phyloP scores from a whole-genome alignment of 2,329 filamentous ascomycete genomes.

The Talaromyces pinophilus region DNA sequence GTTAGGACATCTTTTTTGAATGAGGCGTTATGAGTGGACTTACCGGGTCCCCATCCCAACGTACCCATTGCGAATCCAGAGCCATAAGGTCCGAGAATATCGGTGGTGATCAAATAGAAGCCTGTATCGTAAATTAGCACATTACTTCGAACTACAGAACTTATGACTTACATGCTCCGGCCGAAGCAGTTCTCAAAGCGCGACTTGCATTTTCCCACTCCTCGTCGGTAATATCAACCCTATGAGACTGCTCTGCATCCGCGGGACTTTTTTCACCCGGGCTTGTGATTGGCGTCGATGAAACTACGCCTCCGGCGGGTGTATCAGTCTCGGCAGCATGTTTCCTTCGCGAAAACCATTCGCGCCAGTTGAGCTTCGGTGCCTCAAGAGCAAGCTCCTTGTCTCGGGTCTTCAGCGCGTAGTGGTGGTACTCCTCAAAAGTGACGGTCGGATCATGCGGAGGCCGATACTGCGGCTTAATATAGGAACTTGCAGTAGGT shows the following conservation, averaged over 20 bases:
- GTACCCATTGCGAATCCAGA: constrained; percentile 35
- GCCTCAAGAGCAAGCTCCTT: constrained; percentile 31
- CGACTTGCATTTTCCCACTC: constrained; percentile 54
- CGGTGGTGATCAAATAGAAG: constrained; percentile 55
- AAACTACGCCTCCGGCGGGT: neutral
- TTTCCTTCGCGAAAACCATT: constrained; percentile 11
- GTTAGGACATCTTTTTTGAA: neutral
- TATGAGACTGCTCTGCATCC: neutral
- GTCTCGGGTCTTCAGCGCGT: constrained; percentile 35
- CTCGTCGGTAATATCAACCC: constrained; percentile 35
- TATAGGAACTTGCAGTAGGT: constrained; percentile 1
- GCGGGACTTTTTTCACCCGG: constrained; percentile 1
- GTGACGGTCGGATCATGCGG: constrained; percentile 34
- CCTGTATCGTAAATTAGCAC: neutral
- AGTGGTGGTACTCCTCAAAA: constrained; percentile 43
- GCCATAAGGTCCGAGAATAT: constrained; percentile 50
- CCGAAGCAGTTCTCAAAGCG: constrained; percentile 49
- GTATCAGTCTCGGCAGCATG: neutral
- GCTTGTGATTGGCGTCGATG: neutral
- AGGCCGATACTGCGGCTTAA: constrained; percentile 24
- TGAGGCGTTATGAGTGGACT: constrained; percentile 25
- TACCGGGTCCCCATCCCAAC: constrained; percentile 48
- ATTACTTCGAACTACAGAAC: neutral
- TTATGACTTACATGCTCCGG: constrained; percentile 40
- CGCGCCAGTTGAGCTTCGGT: constrained; percentile 17